Evolutionary conservation across 2,329 filamentous ascomycete species (phyloP), one percentile per base, ranked within the genome.

Genomic region (Fusarium subglutinans): DNA sequence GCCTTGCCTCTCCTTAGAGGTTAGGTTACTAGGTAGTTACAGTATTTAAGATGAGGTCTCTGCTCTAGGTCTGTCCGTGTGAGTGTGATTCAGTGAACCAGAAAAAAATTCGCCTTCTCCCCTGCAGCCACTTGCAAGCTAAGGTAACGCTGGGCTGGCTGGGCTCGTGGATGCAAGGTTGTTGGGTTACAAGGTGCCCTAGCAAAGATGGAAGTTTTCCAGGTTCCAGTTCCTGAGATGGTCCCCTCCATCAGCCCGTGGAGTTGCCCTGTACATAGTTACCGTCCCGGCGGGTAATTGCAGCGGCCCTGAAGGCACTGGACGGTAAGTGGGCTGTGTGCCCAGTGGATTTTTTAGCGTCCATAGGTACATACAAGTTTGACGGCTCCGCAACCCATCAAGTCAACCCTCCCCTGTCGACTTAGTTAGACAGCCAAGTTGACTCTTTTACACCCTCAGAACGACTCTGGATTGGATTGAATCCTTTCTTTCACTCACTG

Each of bases 241-340:
- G 70, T 63, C 50, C 64, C 60, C 40, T 40, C 26, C 50, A 45
- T 26, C 43, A 55, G 51, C 43, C 43, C 43, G n/a, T 61, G 40
- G 57, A 51, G 50, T 67, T 67, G 50, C 53, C 56, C 45, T 61
- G 66, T 43, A n/a, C n/a, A n/a, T n/a, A 61, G 65, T 62, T 55
- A 43, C 67, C 67, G 66, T 40, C 37, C 47, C 44, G 33, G 63
- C 68, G 72, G 72, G 57, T 75, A 64, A 75, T 70, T 74, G 72
- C 55, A 69, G 64, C 50, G 26, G 51, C 35, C 37, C 35, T 55
- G 24, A 22, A 37, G 33, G 35, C 28, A 30, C 44, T 47, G 24
- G 24, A 45, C 48, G 40, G 57, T 30, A 60, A 20, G 26, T 59
- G 45, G 45, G 45, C 45, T 48, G 20, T 3, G 22, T 51, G 48